Evolutionary conservation across 352 stramenopile species (phyloP).

Genomic region (Pythium apleroticum): DNA sequence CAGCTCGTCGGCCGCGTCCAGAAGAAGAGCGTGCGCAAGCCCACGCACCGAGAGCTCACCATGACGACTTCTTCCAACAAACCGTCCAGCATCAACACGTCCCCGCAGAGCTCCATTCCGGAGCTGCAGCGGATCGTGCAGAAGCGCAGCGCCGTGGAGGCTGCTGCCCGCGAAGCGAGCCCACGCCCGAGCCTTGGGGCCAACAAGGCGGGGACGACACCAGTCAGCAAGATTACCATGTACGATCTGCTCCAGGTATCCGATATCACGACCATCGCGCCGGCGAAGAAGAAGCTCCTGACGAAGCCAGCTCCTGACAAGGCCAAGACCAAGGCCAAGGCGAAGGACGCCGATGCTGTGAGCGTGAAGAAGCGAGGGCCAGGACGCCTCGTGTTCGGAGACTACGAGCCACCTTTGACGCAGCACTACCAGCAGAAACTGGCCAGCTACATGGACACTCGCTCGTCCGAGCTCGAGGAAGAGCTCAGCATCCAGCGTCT

Average conservation of each 20-base stretch:
- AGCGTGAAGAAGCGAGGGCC: slow-evolving; percentile 42
- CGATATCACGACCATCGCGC: slow-evolving; percentile 14
- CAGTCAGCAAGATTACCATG: slow-evolving; percentile 14
- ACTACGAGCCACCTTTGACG: slow-evolving; percentile 58
- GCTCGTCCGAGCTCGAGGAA: slow-evolving; percentile 64
- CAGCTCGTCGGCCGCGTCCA: slow-evolving; percentile 55
- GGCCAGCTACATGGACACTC: slow-evolving; percentile 69
- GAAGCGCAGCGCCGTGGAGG: slow-evolving; percentile 32
- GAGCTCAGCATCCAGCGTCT: slow-evolving; percentile 68
- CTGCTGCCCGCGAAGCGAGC: slow-evolving; percentile 12
- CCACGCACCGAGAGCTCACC: slow-evolving; percentile 11
- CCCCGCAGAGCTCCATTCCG: slow-evolving; percentile 36
- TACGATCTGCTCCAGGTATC: slow-evolving; percentile 23
- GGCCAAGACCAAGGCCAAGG: slow-evolving; percentile 15
- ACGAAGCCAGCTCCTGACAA: slow-evolving; percentile 4
- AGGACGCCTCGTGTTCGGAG: slow-evolving; percentile 70
- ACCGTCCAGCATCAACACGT: slow-evolving; percentile 19
- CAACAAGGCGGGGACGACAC: background rate
- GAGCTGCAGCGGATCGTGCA: slow-evolving; percentile 74
- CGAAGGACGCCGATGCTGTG: slow-evolving; percentile 20
- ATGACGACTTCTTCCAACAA: slow-evolving; percentile 16
- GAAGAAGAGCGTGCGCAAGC: slow-evolving; percentile 26
- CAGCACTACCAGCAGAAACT: slow-evolving; percentile 80
- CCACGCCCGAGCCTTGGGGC: background rate
- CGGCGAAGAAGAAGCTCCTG: slow-evolving; percentile 17